These are phyloP conservation scores for Ceriops zippeliana DNA, from an alignment of 345 rosid species.

Conservation along the genomic window DNA sequence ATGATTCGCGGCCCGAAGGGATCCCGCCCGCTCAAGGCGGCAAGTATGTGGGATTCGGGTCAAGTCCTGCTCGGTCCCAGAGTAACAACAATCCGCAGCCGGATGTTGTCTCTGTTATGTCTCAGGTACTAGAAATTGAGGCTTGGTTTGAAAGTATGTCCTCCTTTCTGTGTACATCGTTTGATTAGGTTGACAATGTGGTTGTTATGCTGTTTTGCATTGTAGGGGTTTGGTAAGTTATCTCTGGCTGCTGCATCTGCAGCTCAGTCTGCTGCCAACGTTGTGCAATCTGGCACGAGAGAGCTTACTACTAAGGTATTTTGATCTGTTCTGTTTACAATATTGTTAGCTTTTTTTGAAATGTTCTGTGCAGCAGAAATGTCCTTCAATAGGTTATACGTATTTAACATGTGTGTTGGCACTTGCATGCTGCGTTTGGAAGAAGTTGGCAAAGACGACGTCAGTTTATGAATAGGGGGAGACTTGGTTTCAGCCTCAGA, in stretches of 20 bases:
- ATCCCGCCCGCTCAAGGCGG: slow-evolving; percentile 92
- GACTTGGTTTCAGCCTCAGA: too few relatives aligned
- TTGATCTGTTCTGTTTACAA: too few relatives aligned
- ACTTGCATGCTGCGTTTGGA: too few relatives aligned
- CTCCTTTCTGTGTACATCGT: background rate
- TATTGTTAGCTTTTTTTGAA: too few relatives aligned
- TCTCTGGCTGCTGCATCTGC: slow-evolving; percentile 85
- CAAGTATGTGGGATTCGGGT: slow-evolving; percentile 94
- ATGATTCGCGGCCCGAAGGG: slow-evolving; percentile 78
- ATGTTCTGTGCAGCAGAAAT: too few relatives aligned
- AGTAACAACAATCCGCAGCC: slow-evolving; percentile 44
- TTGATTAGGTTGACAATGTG: background rate
- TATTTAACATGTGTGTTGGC: too few relatives aligned
- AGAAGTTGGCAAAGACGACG: too few relatives aligned
- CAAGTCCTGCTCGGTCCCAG: slow-evolving; percentile 54
- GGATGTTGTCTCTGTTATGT: slow-evolving; percentile 70
- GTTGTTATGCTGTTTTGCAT: slow-evolving; percentile 1
- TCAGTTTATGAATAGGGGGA: too few relatives aligned
- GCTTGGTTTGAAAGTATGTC: slow-evolving; percentile 4
- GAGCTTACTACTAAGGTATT: slow-evolving; percentile 73
- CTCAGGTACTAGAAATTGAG: slow-evolving; percentile 52
- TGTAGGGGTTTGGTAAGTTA: slow-evolving; percentile 76
- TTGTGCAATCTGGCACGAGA: slow-evolving; percentile 77
- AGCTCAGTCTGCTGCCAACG: slow-evolving; percentile 83
- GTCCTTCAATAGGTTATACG: too few relatives aligned